Base-by-base conservation (phyloP, 169 alveolate genomes). In the Plasmodium fragile region DNA sequence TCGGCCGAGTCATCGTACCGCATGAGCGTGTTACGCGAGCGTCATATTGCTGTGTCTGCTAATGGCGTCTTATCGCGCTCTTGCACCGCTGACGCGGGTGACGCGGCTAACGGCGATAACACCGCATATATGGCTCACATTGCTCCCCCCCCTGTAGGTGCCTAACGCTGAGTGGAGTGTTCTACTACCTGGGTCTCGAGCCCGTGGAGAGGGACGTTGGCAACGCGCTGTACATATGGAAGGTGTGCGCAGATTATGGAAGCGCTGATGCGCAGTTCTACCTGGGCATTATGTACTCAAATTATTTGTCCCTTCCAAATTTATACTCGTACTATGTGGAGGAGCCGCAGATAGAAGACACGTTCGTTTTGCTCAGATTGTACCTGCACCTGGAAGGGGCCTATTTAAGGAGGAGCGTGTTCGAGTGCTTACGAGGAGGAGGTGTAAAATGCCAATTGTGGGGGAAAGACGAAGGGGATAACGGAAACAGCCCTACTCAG, bases 251-350 rank as follows among this genome's bases (percentile, higher is more conserved):
- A 25, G 89, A 87, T 69, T 87, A 87, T 18, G 93, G 93, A 0
- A 87, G 93, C 69, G 43, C 93, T 4, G 89, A 87, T 87, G 93
- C 93, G n/a, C 93, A 87, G 28, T 87, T 87, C 70, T 77, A 87
- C 45, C 71, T 87, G 16, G 93, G 81, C 3, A 77, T 87, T 7
- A 87, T 87, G 93, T 87, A 87, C 52, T 87, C 93, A 1, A 87
- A 87, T 41, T 87, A 87, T 73, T 87, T 87, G 71, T 87, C 93
- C 10, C 28, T 87, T 25, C 93, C 93, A 4, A 87, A 87, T 18
- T 36, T 87, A 18, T 87, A 87, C 41, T 87, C 93, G 1, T 87
- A 87, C 81, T 45, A 53, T 77, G 84, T 55, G 13, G 55, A 87
- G 18, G 87, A 73, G 80, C 22, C 30, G 34, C 34, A 43, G 30